These are phyloP conservation scores for Chlamydomonas eustigma DNA, from an alignment of 139 green algal species.

Conservation along the genomic window DNA sequence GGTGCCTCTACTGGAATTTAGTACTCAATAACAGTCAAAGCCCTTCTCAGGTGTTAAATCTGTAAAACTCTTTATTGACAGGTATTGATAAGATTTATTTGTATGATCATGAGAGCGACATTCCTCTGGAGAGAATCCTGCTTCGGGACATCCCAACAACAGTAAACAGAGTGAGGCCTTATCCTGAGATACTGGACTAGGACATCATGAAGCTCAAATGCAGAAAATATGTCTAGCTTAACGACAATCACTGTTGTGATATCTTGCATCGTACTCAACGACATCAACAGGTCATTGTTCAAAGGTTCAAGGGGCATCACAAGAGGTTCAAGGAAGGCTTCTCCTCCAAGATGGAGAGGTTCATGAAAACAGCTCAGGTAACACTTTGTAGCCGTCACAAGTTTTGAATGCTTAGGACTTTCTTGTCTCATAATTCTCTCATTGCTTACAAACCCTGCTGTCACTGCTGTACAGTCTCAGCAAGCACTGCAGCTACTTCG, in stretches of 20 bases:
- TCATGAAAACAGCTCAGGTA: neutral
- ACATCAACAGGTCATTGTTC: neutral
- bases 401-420: too few relatives aligned
- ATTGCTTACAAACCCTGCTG: too few relatives aligned
- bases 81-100: neutral
- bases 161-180: too few relatives aligned
- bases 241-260: too few relatives aligned
- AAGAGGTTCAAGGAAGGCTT: neutral
- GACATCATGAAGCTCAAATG: too few relatives aligned
- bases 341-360: neutral
- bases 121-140: neutral
- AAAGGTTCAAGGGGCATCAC: neutral
- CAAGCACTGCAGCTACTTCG: too few relatives aligned
- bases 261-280: too few relatives aligned
- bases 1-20: neutral
- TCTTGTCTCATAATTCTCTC: too few relatives aligned
- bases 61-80: neutral
- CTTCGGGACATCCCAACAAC: neutral
- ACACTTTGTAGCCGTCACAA: too few relatives aligned
- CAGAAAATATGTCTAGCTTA: too few relatives aligned
- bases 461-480: too few relatives aligned
- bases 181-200: too few relatives aligned
- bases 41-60: neutral
- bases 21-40: neutral
- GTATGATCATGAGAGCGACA: neutral